These are phyloP conservation scores for Yamadazyma atlantica DNA, from an alignment of 1,139 yeast genomes.

Conservation along the genomic window DNA sequence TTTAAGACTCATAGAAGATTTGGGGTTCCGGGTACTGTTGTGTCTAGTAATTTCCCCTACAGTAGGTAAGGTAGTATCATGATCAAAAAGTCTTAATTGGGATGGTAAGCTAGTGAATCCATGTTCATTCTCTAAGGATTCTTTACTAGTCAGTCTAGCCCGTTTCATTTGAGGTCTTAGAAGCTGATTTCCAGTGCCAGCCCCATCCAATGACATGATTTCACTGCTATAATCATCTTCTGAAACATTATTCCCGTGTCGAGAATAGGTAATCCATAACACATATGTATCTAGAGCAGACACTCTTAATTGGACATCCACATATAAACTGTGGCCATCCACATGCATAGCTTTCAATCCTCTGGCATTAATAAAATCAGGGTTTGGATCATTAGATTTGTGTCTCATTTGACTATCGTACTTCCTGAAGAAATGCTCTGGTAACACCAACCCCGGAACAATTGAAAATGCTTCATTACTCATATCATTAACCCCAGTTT, in stretches of 20 bases:
- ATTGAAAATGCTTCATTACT: constrained; percentile 32
- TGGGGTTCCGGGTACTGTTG: constrained; percentile 34
- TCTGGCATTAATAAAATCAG: constrained; percentile 59
- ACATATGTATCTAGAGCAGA: constrained; percentile 59
- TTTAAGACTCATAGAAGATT: constrained; percentile 1
- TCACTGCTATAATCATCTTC: constrained; percentile 3
- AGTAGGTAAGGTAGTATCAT: constrained; percentile 19
- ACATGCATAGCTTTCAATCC: constrained; percentile 70
- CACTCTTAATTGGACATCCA: constrained; percentile 82
- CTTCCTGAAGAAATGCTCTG: constrained; percentile 86
- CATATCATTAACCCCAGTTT: constrained; percentile 43
- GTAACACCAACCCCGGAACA: constrained; percentile 63
- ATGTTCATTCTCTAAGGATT: constrained; percentile 3
- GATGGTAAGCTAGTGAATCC: constrained; percentile 46
- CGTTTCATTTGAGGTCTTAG: constrained; percentile 8
- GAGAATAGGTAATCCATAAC: constrained; percentile 86
- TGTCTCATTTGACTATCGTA: constrained; percentile 33
- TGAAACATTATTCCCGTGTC: constrained; percentile 30
- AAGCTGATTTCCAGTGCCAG: background rate
- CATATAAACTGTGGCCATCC: constrained; percentile 62
- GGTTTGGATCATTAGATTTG: no score
- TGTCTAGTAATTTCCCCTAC: constrained; percentile 32
- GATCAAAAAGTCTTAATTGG: constrained; percentile 51
- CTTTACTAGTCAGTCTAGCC: constrained; percentile 16
- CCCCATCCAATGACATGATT: background rate